Percentiles rank a stretch among this genome's conserved stretches.
phyloP scores from a whole-genome alignment of 768 basidiomycete species.

The Strobilomyces dryophilus region DNA sequence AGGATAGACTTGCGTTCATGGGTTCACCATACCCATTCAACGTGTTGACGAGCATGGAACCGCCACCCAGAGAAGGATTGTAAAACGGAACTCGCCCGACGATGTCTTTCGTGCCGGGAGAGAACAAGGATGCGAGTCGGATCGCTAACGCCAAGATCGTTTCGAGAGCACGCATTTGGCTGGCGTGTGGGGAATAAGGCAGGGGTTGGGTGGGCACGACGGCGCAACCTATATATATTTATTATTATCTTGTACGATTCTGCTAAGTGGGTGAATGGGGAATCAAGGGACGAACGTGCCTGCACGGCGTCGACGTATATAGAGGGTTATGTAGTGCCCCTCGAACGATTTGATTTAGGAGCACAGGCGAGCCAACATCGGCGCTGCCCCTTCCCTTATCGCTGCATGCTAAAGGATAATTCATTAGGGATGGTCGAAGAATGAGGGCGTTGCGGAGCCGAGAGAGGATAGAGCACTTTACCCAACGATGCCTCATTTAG shows the following conservation, averaged over 20 bases:
- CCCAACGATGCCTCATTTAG: neutral
- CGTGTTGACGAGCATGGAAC: conserved; percentile 42
- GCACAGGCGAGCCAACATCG: too few relatives aligned
- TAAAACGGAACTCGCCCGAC: conserved; percentile 27
- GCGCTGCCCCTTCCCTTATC: neutral
- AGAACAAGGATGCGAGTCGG: conserved; percentile 4
- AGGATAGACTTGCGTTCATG: conserved; percentile 35
- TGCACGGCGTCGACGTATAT: too few relatives aligned
- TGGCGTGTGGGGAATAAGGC: neutral
- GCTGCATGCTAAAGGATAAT: neutral
- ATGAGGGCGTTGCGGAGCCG: neutral
- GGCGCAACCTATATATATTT: neutral
- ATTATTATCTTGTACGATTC: neutral
- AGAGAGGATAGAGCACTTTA: neutral
- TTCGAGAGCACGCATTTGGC: conserved; percentile 5
- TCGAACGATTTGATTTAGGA: neutral
- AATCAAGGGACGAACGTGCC: neutral
- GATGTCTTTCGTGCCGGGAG: neutral
- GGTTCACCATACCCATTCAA: conserved; percentile 39
- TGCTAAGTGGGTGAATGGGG: neutral
- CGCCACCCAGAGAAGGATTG: conserved; percentile 34
- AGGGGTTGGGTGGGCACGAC: neutral
- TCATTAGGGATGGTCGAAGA: neutral
- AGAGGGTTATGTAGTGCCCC: neutral
- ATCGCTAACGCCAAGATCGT: neutral